These are phyloP conservation scores for Microstroma glucosiphilum DNA, from an alignment of 1,284 basidiomycete genomes.

Conservation along the genomic window DNA sequence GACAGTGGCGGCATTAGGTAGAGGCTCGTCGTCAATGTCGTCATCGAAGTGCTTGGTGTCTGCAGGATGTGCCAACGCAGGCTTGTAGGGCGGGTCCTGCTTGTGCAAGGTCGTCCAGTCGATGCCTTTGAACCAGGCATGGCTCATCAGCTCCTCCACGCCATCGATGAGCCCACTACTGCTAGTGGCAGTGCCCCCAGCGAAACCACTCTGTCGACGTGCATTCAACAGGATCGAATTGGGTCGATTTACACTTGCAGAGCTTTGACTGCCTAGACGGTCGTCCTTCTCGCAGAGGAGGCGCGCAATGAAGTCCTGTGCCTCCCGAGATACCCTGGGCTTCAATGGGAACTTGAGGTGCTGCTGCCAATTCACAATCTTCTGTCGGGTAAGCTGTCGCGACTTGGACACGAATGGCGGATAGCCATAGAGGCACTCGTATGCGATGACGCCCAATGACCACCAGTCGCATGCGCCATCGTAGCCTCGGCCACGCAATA, in stretches of 20 bases:
- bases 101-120: conserved; percentile 32
- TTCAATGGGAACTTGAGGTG: conserved; percentile 77
- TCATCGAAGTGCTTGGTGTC: conserved; percentile 55
- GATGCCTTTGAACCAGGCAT: conserved; percentile 45
- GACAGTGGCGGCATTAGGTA: conserved; percentile 79
- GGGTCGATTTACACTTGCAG: conserved; percentile 64
- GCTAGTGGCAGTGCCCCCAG: conserved; percentile 53
- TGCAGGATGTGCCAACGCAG: conserved; percentile 59
- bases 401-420: conserved; percentile 61
- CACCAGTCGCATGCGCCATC: conserved; percentile 96
- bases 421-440: conserved; percentile 60
- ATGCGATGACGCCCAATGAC: conserved; percentile 85
- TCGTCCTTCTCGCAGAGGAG: conserved; percentile 91
- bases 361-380: conserved; percentile 75
- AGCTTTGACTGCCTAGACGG: conserved; percentile 70
- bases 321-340: conserved; percentile 76
- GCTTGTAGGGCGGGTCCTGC: conserved; percentile 73
- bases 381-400: conserved; percentile 42
- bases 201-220: conserved; percentile 62
- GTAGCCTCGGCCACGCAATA: conserved; percentile 77
- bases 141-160: conserved; percentile 75
- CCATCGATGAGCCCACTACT: conserved; percentile 59
- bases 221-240: conserved; percentile 69
- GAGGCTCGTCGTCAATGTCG: conserved; percentile 77
- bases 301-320: conserved; percentile 74